Evolutionary conservation across 1,284 basidiomycete species (phyloP).

Genomic region (Xerocomus cyaneibrunnescens): DNA sequence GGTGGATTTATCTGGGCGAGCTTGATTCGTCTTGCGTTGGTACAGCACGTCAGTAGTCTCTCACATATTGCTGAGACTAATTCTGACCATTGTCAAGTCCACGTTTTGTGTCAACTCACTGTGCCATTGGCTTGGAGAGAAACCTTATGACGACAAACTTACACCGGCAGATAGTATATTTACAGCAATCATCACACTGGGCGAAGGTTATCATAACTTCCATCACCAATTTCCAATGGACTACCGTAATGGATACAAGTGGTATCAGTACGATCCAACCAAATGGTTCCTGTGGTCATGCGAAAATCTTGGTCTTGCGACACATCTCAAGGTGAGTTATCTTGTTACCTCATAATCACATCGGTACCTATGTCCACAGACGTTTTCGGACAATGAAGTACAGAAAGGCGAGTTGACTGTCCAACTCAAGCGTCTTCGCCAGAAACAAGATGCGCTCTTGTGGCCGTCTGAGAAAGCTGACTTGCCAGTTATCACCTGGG

Average conservation of each 20-base stretch:
- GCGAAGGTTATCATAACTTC: constrained; percentile 95
- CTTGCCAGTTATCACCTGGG: constrained; percentile 82
- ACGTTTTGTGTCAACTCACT: constrained; percentile 94
- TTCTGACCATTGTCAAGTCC: constrained; percentile 46
- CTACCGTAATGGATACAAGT: constrained; percentile 87
- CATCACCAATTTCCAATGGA: constrained; percentile 92
- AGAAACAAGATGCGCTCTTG: constrained; percentile 61
- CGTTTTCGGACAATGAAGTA: constrained; percentile 90
- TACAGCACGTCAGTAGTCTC: constrained; percentile 70
- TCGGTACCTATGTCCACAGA: constrained; percentile 17
- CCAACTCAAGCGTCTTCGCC: constrained; percentile 79
- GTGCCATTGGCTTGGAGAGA: constrained; percentile 88
- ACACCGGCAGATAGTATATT: constrained; percentile 81
- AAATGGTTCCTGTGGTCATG: constrained; percentile 85
- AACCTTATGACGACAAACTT: constrained; percentile 91
- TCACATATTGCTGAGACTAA: too few relatives aligned
- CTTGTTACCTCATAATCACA: background rate
- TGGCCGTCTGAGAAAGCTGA: constrained; percentile 77
- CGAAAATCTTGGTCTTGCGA: constrained; percentile 68
- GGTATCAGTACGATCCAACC: constrained; percentile 85
- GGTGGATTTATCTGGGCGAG: constrained; percentile 85
- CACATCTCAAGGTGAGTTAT: constrained; percentile 66
- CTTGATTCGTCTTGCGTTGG: constrained; percentile 74
- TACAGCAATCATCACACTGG: constrained; percentile 84
- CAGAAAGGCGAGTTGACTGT: constrained; percentile 87